Evolutionary conservation across 352 stramenopile species (phyloP), one percentile per base, ranked within the genome.

Genomic region (Phytophthora sojae): DNA sequence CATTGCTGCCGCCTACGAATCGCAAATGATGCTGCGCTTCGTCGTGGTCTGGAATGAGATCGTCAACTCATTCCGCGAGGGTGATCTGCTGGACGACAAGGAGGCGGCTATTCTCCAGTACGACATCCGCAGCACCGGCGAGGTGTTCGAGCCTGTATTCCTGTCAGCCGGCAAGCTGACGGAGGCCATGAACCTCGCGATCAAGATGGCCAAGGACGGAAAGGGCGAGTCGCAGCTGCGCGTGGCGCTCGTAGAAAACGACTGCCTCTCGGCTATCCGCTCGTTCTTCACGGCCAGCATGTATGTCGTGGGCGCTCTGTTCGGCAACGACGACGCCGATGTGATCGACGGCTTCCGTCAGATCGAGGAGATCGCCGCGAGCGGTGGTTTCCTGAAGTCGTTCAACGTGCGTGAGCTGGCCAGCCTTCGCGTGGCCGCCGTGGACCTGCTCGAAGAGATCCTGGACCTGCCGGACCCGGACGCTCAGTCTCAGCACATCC

Each of bases 121-220:
- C 58, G 86, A 96, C 67, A 95, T 96, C 29, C 88, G 85, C 50
- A 94, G 88, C 70, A 94, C 89, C 12, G 89, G 89, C 6, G 86
- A 94, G 67, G 89, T 96, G 26, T 95, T 94, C 50, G 89, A 96
- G 61, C 89, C 89, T 0, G 88, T 96, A 4, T 96, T 96, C 62
- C 62, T 96, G 23, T 95, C 89, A 17, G 89, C 89, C 32, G 89
- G 89, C 19, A 96, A 95, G 67, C 67, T 96, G n/a, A 83, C 76
- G 4, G 88, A 96, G 63, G 89, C 88, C 0, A 85, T 96, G 71
- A 71, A 82, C 15, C 60, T 94, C 30, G 78, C 81, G 1, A 84
- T 93, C 7, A 92, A 92, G 65, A 85, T 77, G 6, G 79, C 77
- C 0, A 96, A 95, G 70, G 83, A 93, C 56, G 86, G 86, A 61